phyloP scores from a whole-genome alignment of 768 basidiomycete species.

The Tulasnella sp. region DNA sequence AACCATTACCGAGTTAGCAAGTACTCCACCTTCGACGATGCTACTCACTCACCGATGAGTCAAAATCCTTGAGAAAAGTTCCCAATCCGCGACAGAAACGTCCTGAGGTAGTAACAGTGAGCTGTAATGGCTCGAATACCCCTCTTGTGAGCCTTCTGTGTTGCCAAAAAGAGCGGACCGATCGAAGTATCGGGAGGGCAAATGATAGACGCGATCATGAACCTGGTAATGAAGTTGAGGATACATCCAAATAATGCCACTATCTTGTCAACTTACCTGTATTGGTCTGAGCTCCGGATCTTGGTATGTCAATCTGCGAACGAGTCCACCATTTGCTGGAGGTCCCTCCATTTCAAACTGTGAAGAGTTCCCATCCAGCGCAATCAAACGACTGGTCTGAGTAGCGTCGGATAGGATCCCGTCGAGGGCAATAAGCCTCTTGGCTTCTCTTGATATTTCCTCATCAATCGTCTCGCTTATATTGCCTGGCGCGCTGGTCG shows the following conservation, averaged over 20 bases:
- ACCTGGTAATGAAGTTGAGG: neutral
- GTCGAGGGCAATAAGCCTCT: neutral
- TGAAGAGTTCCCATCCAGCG: too few relatives aligned
- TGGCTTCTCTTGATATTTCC: neutral
- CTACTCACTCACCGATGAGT: neutral
- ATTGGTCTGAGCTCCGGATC: neutral
- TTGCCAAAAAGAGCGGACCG: neutral
- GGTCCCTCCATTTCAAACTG: neutral
- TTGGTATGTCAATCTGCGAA: too few relatives aligned
- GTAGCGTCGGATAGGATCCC: neutral
- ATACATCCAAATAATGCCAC: neutral
- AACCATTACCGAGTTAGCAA: too few relatives aligned
- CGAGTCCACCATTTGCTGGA: too few relatives aligned
- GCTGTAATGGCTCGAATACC: too few relatives aligned
- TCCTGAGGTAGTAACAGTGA: neutral
- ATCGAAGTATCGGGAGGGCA: neutral
- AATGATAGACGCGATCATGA: neutral
- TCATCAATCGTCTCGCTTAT: neutral
- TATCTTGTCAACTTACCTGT: neutral
- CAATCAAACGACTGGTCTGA: neutral
- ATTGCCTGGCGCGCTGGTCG: too few relatives aligned
- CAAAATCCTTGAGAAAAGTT: neutral
- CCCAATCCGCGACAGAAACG: neutral
- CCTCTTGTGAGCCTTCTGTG: neutral
- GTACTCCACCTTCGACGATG: too few relatives aligned